Base-by-base conservation (phyloP, 129 eudicot species). In the Tanacetum coccineum region DNA sequence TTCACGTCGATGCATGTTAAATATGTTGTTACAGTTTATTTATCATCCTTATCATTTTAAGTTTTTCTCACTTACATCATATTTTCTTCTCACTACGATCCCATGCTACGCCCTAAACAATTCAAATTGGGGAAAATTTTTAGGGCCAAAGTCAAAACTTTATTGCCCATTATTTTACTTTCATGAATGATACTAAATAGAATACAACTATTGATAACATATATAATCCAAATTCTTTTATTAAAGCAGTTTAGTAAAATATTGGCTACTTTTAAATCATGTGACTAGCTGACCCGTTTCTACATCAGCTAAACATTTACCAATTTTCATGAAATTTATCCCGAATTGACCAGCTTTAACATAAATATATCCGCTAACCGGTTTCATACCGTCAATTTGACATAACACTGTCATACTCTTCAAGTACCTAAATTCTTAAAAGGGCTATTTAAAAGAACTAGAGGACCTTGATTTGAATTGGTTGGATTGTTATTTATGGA, bases 301-400 rank as follows among this genome's bases (percentile, higher is more conserved):
- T 56, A 11, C 11, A 36, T 7, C 6, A 36, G 42, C 42, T 36
- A 36, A 36, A 36, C 42, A 36, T 7, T 36, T 36, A 36, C 42
- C 42, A 36, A 9, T 36, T 36, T 36, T 21, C 26, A 20, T 15
- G 18, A 36, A 66, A 66, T 50, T 49, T 66, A 25, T 21, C 58
- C 70, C 22, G 17, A 65, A 65, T 48, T 25, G 56, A 65, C 22
- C 32, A 46, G 47, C 18, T 49, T 61, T 49, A 49, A 14, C 71
- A 49, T 1, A 4, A n/a, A n/a, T 36, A 36, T 36, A 36, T 36
- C 42, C 2, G 42, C 42, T 36, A 36, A 36, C 10, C 9, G 10
- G 42, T 36, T 36, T 2, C 6, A 36, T 36, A 36, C 42, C 6
- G 42, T 36, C 42, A 36, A 36, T 36, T 36, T 2, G 42, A 36